Evolutionary conservation across 2,329 filamentous ascomycete species (phyloP).

Genomic region (Phoma sp.): DNA sequence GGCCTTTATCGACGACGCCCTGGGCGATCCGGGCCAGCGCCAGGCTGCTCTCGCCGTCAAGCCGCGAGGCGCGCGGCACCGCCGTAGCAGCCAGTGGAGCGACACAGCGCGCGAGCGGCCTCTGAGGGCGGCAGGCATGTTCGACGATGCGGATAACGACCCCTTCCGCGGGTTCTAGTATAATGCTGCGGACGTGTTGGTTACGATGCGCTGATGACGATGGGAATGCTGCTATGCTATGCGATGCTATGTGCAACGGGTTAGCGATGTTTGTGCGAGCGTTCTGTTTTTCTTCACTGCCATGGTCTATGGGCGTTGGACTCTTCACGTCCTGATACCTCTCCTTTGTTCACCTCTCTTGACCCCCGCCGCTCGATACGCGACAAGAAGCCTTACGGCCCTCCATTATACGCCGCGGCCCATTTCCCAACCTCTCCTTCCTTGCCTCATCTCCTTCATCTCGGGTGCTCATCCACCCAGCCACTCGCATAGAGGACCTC

Average conservation of each 20-base stretch:
- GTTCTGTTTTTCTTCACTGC: too few relatives aligned
- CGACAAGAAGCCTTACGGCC: too few relatives aligned
- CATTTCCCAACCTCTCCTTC: too few relatives aligned
- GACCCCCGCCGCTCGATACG: too few relatives aligned
- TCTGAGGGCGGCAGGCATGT: constrained; percentile 36
- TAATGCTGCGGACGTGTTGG: not conserved
- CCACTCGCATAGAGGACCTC: too few relatives aligned
- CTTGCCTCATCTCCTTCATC: too few relatives aligned
- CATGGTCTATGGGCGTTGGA: too few relatives aligned
- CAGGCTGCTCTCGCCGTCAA: constrained; percentile 17
- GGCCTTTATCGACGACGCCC: constrained; percentile 76
- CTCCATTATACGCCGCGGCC: too few relatives aligned
- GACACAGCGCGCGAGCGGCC: constrained; percentile 38
- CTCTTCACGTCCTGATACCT: too few relatives aligned
- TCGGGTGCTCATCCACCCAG: too few relatives aligned
- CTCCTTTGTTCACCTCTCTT: too few relatives aligned
- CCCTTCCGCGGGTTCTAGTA: constrained; percentile 45
- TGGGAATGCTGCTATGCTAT: not conserved
- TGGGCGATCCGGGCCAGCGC: constrained; percentile 31
- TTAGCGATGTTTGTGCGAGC: too few relatives aligned
- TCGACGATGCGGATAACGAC: constrained; percentile 46
- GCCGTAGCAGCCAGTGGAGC: constrained; percentile 47
- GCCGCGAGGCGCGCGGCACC: constrained; percentile 36
- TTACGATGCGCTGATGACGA: not conserved
- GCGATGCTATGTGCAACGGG: not conserved